Evolutionary conservation across 345 rosid genomes (phyloP).

Genomic region (Populus tremula): DNA sequence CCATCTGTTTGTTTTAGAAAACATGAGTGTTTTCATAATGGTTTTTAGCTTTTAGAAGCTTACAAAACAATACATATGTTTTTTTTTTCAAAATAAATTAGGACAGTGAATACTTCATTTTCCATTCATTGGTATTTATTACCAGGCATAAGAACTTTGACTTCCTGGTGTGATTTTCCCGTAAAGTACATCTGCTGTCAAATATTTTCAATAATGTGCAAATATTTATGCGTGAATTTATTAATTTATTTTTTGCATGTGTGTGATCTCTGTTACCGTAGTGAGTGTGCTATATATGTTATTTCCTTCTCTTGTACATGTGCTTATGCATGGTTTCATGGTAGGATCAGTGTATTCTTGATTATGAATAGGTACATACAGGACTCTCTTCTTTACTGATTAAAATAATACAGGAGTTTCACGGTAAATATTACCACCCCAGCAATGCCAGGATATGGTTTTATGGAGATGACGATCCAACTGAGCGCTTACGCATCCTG

Average conservation of each 20-base stretch:
- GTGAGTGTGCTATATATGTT: neutral
- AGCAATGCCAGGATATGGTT: conserved; percentile 97
- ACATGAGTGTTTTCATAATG: neutral
- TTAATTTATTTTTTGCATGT: neutral
- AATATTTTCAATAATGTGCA: neutral
- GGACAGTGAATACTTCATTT: neutral
- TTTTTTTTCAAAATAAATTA: neutral
- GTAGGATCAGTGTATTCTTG: neutral
- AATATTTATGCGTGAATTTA: neutral
- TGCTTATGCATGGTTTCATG: neutral
- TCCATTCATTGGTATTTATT: neutral
- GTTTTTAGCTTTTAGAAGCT: neutral
- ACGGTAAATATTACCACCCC: conserved; percentile 82
- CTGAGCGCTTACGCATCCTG: conserved; percentile 71
- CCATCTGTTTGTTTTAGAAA: neutral
- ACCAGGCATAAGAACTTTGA: neutral
- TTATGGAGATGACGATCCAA: conserved; percentile 91
- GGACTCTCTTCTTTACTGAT: conserved; percentile 8
- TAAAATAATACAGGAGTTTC: conserved; percentile 70
- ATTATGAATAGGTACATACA: neutral
- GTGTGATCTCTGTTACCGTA: neutral
- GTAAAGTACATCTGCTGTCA: neutral
- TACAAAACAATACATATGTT: neutral
- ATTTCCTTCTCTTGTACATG: neutral
- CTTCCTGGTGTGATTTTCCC: neutral